These are phyloP conservation scores for Penicillium olsonii DNA, from an alignment of 2,329 filamentous ascomycete species.

Conservation along the genomic window DNA sequence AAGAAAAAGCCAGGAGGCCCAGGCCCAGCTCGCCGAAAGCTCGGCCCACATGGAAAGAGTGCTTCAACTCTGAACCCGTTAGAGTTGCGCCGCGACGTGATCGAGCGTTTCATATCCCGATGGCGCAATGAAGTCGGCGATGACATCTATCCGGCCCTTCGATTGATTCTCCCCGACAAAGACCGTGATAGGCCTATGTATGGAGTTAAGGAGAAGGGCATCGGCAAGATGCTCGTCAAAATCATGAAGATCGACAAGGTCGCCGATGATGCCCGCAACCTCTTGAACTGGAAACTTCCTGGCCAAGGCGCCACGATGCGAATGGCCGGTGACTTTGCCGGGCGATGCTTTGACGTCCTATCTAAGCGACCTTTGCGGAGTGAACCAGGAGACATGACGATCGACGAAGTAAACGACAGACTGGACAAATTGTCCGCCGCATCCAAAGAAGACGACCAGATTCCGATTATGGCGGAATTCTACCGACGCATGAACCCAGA, in stretches of 20 bases:
- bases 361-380: slow-evolving; percentile 78
- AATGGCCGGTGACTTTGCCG: slow-evolving; percentile 88
- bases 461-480: slow-evolving; percentile 78
- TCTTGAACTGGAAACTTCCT: slow-evolving; percentile 91
- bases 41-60: slow-evolving; percentile 57
- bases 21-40: slow-evolving; percentile 57
- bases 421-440: slow-evolving; percentile 76
- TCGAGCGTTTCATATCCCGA: slow-evolving; percentile 79
- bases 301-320: slow-evolving; percentile 64
- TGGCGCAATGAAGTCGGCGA: slow-evolving; percentile 88
- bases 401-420: slow-evolving; percentile 85
- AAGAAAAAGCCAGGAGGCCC: slow-evolving; percentile 68
- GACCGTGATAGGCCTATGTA: slow-evolving; percentile 92
- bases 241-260: slow-evolving; percentile 89
- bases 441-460: slow-evolving; percentile 78
- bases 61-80: slow-evolving; percentile 63
- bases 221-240: slow-evolving; percentile 88
- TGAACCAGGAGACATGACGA: slow-evolving; percentile 73
- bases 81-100: slow-evolving; percentile 76
- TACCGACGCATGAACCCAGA: slow-evolving; percentile 91
- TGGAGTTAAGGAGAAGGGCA: slow-evolving; percentile 86
- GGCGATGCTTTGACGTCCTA: slow-evolving; percentile 82
- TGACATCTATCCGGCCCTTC: slow-evolving; percentile 90
- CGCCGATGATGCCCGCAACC: slow-evolving; percentile 81
- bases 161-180: slow-evolving; percentile 88